Evolutionary conservation across 139 green algal genomes (phyloP), one percentile per base, ranked within the genome.

Genomic region (Auxenochlorella pyrenoidosa): DNA sequence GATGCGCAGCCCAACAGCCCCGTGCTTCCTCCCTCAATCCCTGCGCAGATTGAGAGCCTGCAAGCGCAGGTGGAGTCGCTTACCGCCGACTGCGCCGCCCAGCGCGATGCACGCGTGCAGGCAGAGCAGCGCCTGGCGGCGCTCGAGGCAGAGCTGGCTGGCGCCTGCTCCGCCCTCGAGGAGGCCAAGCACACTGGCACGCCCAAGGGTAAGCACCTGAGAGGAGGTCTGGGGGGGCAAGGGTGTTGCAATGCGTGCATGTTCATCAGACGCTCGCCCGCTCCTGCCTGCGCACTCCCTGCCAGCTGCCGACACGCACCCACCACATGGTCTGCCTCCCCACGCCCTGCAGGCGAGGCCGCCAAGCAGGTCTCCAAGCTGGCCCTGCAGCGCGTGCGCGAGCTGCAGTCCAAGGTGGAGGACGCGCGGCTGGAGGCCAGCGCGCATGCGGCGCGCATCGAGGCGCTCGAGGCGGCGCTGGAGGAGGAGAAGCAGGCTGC

Each of bases 341-440:
- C 12, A 65, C 58, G 21, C 8, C 63, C 24, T 60, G 40, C 77
- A 88, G 85, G 81, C 47, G 70, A 87, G 54, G 83, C 38, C 16
- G 85, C 85, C 59, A 88, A 88, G 44, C 44, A 68, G 44, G 85
- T 88, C 2, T 71, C 36, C 43, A 47, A 54, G 22, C 59, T 88
- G 41, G 85, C 85, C 1, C 66, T 88, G 38, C 75, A 88, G 85
- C 75, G 76, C 16, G 66, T 88, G 38, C n/a, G 47, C 24, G 85
- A 88, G 47, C 85, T 88, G 75, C 85, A 88, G 63, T 28, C 68
- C 22, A 44, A 24, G 10, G 40, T 83, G 5, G 82, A 79, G 24
- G 78, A 75, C 32, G 68, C 47, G 44, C 65, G 68, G 66, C 41
- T 68, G 76, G 60, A 54, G 63, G 75, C 81, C 32, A 40, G 28